A percentile compares a stretch with the other conserved stretches of the same genome.
Conservation (phyloP, 2,329 filamentous ascomycete species). For the Colletotrichum tanaceti region DNA sequence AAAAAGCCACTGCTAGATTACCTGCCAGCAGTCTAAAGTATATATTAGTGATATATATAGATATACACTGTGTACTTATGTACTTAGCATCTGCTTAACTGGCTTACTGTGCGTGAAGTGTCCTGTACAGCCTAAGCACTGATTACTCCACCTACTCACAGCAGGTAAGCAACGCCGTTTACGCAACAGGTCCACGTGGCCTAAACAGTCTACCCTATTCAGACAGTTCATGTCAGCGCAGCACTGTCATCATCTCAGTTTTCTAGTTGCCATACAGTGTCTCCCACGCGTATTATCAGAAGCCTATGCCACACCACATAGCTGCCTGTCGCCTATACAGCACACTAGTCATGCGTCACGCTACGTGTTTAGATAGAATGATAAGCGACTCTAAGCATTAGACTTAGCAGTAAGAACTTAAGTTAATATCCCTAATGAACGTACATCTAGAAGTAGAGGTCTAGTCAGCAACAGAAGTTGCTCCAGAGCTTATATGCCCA, state of each 20-base stretch:
- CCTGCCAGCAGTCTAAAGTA: not conserved
- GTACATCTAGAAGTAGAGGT: not conserved
- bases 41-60: not conserved
- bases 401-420: not conserved
- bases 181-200: not conserved
- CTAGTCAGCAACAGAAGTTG: not conserved
- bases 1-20: not conserved
- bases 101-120: not conserved
- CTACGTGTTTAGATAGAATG: not conserved
- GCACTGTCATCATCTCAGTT: not conserved
- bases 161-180: too few relatives aligned
- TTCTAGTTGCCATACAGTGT: too few relatives aligned
- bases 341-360: too few relatives aligned
- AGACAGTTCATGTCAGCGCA: not conserved
- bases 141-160: not conserved
- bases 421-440: not conserved
- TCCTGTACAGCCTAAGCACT: not conserved
- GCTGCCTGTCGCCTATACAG: not conserved
- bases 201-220: not conserved
- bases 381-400: not conserved
- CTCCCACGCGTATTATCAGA: too few relatives aligned
- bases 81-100: not conserved
- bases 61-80: not conserved
- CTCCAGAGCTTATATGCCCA: not conserved
- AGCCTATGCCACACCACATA: not conserved